Base-by-base conservation (phyloP, 2,329 filamentous ascomycete genomes). In the Huntiella decipiens region DNA sequence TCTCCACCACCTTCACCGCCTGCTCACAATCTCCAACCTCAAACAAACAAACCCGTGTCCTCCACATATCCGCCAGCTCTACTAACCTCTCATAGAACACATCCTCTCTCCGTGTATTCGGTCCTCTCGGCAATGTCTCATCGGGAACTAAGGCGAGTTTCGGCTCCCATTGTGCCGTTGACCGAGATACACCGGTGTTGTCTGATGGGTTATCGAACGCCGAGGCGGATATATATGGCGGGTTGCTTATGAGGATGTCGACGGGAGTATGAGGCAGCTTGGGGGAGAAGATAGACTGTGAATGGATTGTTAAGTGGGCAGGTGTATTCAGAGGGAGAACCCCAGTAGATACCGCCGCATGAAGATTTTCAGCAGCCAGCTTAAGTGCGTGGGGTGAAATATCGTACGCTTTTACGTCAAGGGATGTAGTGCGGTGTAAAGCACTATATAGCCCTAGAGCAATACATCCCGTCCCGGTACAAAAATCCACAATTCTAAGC, bases 401-500 rank as follows among this genome's bases (percentile, higher is more conserved):
- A 57, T 96, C 88, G 13, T 93, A 60, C 3, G 83, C 88, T 0
- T 68, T 55, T n/a, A 83, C 63, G 3, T 63, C 58, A 5, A 83
- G 15, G n/a, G 17, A 53, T 0, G 52, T 42, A 1, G 58, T 54
- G 54, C 57, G 48, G 13, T 61, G 60, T 34, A 85, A 68, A 7
- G 78, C 66, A 33, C 77, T 66, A 51, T 81, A 74, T 5, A 94
- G 67, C 3, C 84, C 71, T 6, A 96, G 70, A 0, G 85, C 73
- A 51, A 96, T 93, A 61, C 88, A 95, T 4, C 91, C 91, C 4
- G 82, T 84, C 7, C 91, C 91, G 0, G 85, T 87, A 60, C 91
- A 96, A 28, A 95, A 66, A 59, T 98, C 91, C 6, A 95, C 60
- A 36, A 96, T 65, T 10, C 68, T 70, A 10, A 92, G 54, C 12